Conservation (phyloP, 495 filamentous ascomycete genomes). For the Ramalina peruviana region DNA sequence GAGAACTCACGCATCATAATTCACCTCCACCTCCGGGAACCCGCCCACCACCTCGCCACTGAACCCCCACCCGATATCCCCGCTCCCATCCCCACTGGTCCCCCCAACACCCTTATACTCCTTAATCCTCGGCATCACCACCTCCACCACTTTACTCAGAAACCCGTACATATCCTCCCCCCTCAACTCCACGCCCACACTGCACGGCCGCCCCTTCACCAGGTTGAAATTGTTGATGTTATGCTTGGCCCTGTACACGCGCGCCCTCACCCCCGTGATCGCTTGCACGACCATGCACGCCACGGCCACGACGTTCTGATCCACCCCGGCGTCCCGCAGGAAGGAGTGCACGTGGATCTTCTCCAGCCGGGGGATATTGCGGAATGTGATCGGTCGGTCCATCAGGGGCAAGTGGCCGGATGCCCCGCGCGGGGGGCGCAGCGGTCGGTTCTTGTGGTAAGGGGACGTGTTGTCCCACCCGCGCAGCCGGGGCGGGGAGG, state of each 20-base stretch:
- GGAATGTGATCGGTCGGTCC: slow-evolving; percentile 65
- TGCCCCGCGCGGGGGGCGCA: slow-evolving; percentile 64
- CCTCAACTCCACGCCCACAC: slow-evolving; percentile 53
- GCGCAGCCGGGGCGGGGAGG: slow-evolving; percentile 55
- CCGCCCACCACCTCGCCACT: slow-evolving; percentile 52
- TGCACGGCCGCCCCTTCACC: slow-evolving; percentile 40
- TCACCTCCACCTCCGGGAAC: slow-evolving; percentile 87
- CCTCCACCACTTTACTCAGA: slow-evolving; percentile 66
- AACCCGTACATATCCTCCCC: slow-evolving; percentile 82
- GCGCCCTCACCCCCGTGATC: slow-evolving; percentile 65
- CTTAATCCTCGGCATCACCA: slow-evolving; percentile 88
- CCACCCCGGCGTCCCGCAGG: slow-evolving; percentile 35
- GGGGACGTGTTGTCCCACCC: slow-evolving; percentile 81
- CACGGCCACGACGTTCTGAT: slow-evolving; percentile 55
- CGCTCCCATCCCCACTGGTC: slow-evolving; percentile 63
- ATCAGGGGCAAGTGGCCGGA: slow-evolving; percentile 48
- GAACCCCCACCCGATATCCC: slow-evolving; percentile 77
- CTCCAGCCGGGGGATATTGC: slow-evolving; percentile 68
- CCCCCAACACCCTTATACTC: slow-evolving; percentile 79
- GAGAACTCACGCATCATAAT: slow-evolving; percentile 69
- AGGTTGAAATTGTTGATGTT: slow-evolving; percentile 53
- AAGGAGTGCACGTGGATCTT: slow-evolving; percentile 72
- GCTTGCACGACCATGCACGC: slow-evolving; percentile 73
- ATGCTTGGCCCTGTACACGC: slow-evolving; percentile 50
- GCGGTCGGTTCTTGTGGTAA: slow-evolving; percentile 81